Evolutionary conservation across 2,329 filamentous ascomycete genomes (phyloP).

Genomic region (Colletotrichum plurivorum): DNA sequence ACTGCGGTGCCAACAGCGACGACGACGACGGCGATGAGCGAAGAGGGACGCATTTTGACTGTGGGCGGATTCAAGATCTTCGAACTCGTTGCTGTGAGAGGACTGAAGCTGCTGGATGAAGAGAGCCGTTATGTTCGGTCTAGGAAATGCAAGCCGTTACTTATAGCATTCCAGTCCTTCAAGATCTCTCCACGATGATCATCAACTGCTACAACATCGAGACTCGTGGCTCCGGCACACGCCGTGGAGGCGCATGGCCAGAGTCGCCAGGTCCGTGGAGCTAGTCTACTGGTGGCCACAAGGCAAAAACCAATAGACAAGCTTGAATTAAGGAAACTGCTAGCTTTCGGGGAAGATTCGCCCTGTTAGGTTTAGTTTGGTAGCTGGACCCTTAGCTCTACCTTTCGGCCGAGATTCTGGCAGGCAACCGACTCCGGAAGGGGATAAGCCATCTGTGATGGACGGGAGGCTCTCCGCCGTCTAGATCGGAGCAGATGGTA

Average conservation of each 20-base stretch:
- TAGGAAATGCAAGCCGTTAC: constrained; percentile 1
- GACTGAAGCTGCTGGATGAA: background rate
- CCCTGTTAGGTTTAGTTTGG: background rate
- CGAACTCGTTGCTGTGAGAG: background rate
- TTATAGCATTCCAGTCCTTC: background rate
- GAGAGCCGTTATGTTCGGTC: background rate
- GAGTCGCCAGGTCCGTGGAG: background rate
- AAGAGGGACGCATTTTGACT: constrained; percentile 24
- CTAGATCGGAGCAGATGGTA: background rate
- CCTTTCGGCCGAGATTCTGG: constrained; percentile 7
- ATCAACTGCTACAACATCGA: background rate
- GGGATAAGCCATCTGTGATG: background rate
- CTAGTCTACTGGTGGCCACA: constrained; percentile 1
- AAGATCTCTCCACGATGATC: background rate
- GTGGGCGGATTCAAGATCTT: background rate
- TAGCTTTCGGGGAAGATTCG: constrained; percentile 1
- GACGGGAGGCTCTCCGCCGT: background rate
- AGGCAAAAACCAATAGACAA: background rate
- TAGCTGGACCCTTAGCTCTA: background rate
- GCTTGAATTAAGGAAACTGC: background rate
- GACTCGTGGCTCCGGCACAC: background rate
- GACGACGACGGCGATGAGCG: constrained; percentile 10
- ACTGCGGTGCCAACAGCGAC: constrained; percentile 11
- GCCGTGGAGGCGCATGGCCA: constrained; percentile 8
- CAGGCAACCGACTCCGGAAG: background rate